Conservation (phyloP, 441 rosid genomes). For the Gossypium davidsonii region DNA sequence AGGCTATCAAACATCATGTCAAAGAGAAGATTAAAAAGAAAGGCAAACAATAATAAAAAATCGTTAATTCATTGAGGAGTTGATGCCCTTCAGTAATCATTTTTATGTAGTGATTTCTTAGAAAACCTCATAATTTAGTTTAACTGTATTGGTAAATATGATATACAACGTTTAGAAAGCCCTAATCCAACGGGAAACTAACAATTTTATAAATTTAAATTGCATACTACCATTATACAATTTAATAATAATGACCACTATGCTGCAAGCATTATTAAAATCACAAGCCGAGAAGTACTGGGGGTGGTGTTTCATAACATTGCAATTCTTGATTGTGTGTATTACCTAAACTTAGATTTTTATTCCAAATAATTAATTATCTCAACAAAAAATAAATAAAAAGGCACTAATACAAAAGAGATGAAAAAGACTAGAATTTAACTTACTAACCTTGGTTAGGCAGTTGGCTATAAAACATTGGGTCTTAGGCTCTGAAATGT, state of each 20-base stretch:
- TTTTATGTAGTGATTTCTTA: not conserved
- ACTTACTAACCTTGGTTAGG: not conserved
- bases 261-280: not conserved
- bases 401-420: not conserved
- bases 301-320: too few species aligned
- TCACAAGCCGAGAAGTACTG: not conserved
- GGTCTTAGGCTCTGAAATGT: not conserved
- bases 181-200: not conserved
- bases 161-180: not conserved
- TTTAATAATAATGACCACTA: not conserved
- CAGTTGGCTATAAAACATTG: not conserved
- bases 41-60: conserved; percentile 1
- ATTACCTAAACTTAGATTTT: not conserved
- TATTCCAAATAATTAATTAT: not conserved
- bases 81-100: not conserved
- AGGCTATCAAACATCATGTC: not conserved
- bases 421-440: not conserved
- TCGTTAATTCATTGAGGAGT: not conserved
- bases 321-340: not conserved
- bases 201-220: not conserved
- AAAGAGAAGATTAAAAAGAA: not conserved
- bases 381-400: not conserved
- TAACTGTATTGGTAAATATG: not conserved
- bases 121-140: not conserved
- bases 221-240: not conserved